phyloP scores from a whole-genome alignment of 108 stramenopile species.

The Cyclostephanos tholiformis region DNA sequence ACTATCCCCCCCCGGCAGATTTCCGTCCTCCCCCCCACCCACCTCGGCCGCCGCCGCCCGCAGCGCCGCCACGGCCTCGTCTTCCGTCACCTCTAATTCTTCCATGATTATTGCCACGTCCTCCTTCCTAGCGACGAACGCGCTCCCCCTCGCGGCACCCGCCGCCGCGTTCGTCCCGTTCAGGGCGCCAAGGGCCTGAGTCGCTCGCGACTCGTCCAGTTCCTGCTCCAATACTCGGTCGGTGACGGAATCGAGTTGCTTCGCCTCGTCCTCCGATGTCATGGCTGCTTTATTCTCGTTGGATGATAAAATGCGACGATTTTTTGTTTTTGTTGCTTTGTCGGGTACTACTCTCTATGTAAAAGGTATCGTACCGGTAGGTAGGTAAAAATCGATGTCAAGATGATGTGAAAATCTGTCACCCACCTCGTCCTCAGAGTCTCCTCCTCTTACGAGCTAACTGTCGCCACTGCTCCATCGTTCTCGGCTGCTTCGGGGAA shows the following conservation, averaged over 20 bases:
- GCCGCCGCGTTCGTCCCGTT: constrained; percentile 30
- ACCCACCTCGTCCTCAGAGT: too few species aligned
- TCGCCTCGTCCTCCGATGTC: constrained; percentile 73
- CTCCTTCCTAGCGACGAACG: constrained; percentile 59
- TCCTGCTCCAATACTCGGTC: constrained; percentile 75
- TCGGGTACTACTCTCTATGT: too few species aligned
- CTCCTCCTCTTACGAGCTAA: too few species aligned
- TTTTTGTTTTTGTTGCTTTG: too few species aligned
- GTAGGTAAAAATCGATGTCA: too few species aligned
- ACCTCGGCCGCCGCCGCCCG: constrained; percentile 53
- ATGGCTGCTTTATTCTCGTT: constrained; percentile 8
- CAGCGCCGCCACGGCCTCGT: constrained; percentile 59
- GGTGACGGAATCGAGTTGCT: constrained; percentile 84
- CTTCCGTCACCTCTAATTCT: constrained; percentile 77
- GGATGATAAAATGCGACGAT: too few species aligned
- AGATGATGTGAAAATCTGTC: too few species aligned
- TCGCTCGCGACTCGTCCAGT: constrained; percentile 69
- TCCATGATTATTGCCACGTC: constrained; percentile 70
- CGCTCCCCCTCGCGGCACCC: constrained; percentile 7
- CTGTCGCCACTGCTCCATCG: too few species aligned
- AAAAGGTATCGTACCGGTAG: too few species aligned
- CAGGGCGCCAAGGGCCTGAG: constrained; percentile 67
- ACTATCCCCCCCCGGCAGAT: constrained; percentile 33
- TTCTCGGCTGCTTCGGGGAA: neutral
- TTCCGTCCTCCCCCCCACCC: neutral